A percentile compares a stretch with the other conserved stretches of the same genome.
Evolutionary conservation across 202 grass and related monocot genomes (phyloP).

Genomic region (Schoenoplectus triqueter): DNA sequence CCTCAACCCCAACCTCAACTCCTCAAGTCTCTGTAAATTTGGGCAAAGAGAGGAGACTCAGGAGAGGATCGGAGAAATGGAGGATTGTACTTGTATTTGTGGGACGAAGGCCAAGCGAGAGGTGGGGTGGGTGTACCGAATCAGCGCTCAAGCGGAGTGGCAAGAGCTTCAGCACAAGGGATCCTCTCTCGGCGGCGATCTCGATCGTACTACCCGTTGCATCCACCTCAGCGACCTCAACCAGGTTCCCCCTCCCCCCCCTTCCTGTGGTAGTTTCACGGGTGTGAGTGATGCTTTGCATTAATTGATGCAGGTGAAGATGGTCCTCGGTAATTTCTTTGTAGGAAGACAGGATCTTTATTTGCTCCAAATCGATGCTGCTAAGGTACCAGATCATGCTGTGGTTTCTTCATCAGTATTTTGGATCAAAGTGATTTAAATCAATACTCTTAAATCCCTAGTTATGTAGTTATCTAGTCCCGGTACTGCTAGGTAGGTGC

Average conservation of each 20-base stretch:
- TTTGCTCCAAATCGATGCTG: constrained; percentile 60
- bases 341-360: constrained; percentile 58
- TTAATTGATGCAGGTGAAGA: constrained; percentile 65
- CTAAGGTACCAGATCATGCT: constrained; percentile 50
- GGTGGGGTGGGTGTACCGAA: constrained; percentile 61
- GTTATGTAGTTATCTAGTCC: no score
- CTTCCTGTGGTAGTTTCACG: not conserved
- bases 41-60: no score
- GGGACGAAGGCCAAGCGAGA: constrained; percentile 3
- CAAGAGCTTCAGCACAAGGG: constrained; percentile 52
- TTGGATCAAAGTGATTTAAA: no score
- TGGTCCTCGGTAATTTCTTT: constrained; percentile 68
- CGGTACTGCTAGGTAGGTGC: no score
- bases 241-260: constrained; percentile 46
- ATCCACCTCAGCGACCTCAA: constrained; percentile 73
- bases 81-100: no score
- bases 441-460: no score
- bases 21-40: no score
- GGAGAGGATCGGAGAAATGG: no score
- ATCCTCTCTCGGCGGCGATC: constrained; percentile 52
- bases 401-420: no score
- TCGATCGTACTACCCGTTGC: constrained; percentile 62
- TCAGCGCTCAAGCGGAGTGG: constrained; percentile 64
- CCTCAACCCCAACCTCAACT: no score
- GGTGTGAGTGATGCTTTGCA: not conserved